Evolutionary conservation across 106 monocot genomes (phyloP), one percentile per base, ranked within the genome.

Genomic region (Triglochin maritima): DNA sequence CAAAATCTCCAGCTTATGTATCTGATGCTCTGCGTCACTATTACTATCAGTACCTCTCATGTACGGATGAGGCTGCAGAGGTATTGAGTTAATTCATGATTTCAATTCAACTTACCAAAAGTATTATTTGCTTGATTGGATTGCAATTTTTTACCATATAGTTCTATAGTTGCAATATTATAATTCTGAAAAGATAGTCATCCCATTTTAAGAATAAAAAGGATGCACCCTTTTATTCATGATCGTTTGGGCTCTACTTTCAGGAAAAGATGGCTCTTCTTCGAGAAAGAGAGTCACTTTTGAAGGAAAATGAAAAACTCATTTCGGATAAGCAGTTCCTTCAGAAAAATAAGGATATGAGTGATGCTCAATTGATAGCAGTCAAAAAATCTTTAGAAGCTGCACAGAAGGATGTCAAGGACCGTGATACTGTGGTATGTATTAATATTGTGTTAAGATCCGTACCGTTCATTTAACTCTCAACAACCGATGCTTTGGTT

Each of bases 41-140:
- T 69, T 98, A 92, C 66, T 92, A 89, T 79, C 92, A 98, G 66
- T 98, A 88, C 54, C 92, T 98, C 69, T 98, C 92, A 57, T 80
- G 88, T 17, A 88, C 98, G 11, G 78, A 84, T 46, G 92, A 98
- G 47, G 98, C 91, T 69, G 98, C 98, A 72, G 88, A 98, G 92
- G 96, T 92, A 86, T 46, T 46, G 50, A 8, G 29, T 29, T 29
- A 29, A 29, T 29, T 29, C 29, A 29, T 29, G 0, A 29, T 29
- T 29, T 29, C 29, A 29, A 29, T 29, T 29, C 29, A 29, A 29
- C 29, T 29, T 29, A 29, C 29, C 29, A 29, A 29, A 29, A 29
- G 29, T 29, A 29, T 29, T 29, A 29, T 29, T 29, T 29, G 29
- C 29, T 29, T 29, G 29, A 29, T 29, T 29, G 29, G 29, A 29